Conservation (phyloP, 495 filamentous ascomycete genomes). For the Friedmanniomyces endolithicus region DNA sequence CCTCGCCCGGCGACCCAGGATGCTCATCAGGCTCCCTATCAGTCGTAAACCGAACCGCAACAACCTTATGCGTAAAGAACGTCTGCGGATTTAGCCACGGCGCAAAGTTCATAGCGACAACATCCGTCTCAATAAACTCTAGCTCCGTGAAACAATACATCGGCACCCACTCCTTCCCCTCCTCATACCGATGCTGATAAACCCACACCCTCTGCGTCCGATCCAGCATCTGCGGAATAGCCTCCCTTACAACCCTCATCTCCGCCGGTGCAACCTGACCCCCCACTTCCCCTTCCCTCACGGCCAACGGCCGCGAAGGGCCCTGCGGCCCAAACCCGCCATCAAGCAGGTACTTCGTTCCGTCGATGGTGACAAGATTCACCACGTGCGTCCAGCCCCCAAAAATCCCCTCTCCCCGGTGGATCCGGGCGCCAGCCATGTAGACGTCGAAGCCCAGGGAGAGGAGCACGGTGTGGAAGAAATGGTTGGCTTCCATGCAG, state of each 20-base stretch:
- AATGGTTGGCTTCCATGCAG: conserved; percentile 60
- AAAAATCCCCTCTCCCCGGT: conserved; percentile 10
- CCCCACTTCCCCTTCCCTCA: conserved; percentile 26
- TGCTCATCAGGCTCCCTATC: background rate
- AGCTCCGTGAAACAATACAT: conserved; percentile 45
- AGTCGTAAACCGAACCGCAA: conserved; percentile 24
- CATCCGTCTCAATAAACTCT: conserved; percentile 2
- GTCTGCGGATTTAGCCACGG: conserved; percentile 5
- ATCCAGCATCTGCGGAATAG: conserved; percentile 35
- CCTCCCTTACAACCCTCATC: conserved; percentile 2
- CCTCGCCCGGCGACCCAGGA: background rate
- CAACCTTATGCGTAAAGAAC: conserved; percentile 36
- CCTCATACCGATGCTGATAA: conserved; percentile 44
- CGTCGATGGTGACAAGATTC: conserved; percentile 48
- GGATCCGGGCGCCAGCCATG: conserved; percentile 7
- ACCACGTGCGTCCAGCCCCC: conserved; percentile 50
- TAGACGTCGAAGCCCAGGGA: conserved; percentile 46
- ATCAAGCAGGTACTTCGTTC: conserved; percentile 47
- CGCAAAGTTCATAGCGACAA: conserved; percentile 3
- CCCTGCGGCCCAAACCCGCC: conserved; percentile 57
- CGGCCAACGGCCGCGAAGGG: conserved; percentile 40
- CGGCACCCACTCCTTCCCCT: conserved; percentile 37
- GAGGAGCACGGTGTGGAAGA: conserved; percentile 52
- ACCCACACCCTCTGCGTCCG: conserved; percentile 43
- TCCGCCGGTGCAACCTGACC: background rate